Evolutionary conservation across 1,139 yeast species (phyloP).

Genomic region (Hemisphaericaspora xylofermentans): DNA sequence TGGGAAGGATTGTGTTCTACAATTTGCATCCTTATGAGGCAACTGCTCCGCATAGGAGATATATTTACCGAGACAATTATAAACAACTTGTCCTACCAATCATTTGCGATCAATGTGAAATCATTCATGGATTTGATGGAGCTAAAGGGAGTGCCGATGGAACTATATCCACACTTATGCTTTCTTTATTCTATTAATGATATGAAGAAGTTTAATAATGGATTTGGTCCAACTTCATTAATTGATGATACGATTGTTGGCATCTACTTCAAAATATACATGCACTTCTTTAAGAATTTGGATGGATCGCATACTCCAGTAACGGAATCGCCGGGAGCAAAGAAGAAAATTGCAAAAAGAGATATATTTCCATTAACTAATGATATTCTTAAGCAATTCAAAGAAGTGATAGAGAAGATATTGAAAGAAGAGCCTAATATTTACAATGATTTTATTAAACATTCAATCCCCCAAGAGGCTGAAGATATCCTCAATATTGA

Average conservation of each 20-base stretch:
- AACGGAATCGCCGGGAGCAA: slow-evolving; percentile 33
- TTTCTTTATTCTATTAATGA: slow-evolving; percentile 58
- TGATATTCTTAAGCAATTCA: slow-evolving; percentile 32
- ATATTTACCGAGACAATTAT: slow-evolving; percentile 58
- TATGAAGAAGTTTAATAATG: slow-evolving; percentile 71
- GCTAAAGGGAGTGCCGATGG: slow-evolving; percentile 29
- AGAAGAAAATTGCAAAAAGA: slow-evolving; percentile 44
- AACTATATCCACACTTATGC: slow-evolving; percentile 34
- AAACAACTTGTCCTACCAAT: slow-evolving; percentile 44
- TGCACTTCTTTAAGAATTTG: slow-evolving; percentile 17
- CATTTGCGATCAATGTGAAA: slow-evolving; percentile 44
- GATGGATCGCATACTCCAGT: slow-evolving; percentile 4
- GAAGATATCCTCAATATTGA: neutral
- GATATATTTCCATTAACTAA: slow-evolving; percentile 44
- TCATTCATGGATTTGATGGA: slow-evolving; percentile 30
- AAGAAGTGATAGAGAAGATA: slow-evolving; percentile 32
- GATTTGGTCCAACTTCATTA: slow-evolving; percentile 77
- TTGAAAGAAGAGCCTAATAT: slow-evolving; percentile 32
- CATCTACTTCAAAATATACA: slow-evolving; percentile 53
- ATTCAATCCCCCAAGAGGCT: neutral
- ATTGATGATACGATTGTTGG: slow-evolving; percentile 75
- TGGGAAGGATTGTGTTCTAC: slow-evolving; percentile 63
- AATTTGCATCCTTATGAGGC: slow-evolving; percentile 50
- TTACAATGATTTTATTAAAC: slow-evolving; percentile 30
- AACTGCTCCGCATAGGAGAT: slow-evolving; percentile 43